Base-by-base conservation (phyloP, 176 grass and related monocot genomes). In the Rhipidocladum racemiflorum region DNA sequence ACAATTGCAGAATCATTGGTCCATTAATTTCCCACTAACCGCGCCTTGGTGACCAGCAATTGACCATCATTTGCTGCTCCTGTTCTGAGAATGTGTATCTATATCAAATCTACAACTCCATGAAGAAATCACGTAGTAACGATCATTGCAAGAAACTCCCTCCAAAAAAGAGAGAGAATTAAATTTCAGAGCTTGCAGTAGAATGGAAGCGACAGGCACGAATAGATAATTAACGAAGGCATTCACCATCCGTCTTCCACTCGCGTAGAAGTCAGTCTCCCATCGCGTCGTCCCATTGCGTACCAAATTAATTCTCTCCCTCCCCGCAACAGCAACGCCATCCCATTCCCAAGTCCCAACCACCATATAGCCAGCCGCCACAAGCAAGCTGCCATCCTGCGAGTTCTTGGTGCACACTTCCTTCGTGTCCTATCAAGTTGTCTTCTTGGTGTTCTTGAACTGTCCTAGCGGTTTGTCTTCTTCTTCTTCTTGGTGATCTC, bases 211-310 rank as follows among this genome's bases (percentile, higher is more conserved):
- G 53, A 83, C 73, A 67, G 50, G 48, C 73, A 65, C 73, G 68
- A 89, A 12, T 44, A 27, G 18, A 35, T 38, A 80, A 60, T 79
- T 74, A 65, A 61, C 23, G 27, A 53, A 29, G 30, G 72, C 29
- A 65, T 69, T 84, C 81, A 75, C 82, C 35, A 64, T 62, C 81
- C 69, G 61, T 60, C 61, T 24, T 65, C 61, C 65, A 61, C 54
- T 48, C 76, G 87, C 91, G 84, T 88, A 82, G 81, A 91, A 92
- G 94, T 61, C 89, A 92, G 72, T 73, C 80, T 38, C 38, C 49
- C 79, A 75, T 96, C 91, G 93, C 92, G 90, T 97, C 49, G 49
- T 20, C 49, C 18, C 83, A 72, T 97, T 91, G 94, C 92, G 90
- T 97, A 72, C 60, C 75, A 3, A 75, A 82, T 64, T 80, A 54